Conservation (phyloP, 495 filamentous ascomycete species). For the Neurospora sp. region DNA sequence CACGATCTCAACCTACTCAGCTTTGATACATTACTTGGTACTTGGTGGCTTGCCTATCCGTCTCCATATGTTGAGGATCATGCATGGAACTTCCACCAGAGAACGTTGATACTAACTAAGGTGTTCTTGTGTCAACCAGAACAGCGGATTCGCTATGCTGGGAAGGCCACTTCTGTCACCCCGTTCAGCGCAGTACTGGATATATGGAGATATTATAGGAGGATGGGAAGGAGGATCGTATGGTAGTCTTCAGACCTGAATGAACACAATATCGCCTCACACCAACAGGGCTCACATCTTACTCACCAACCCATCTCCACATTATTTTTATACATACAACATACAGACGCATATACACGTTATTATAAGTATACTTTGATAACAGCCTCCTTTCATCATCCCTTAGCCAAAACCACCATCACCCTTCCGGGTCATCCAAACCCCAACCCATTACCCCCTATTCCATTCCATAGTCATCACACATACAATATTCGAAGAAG, state of each 20-base stretch:
- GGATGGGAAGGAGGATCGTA: neutral
- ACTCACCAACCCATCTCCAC: neutral
- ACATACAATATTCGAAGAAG: neutral
- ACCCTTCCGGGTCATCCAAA: neutral
- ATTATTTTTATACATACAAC: neutral
- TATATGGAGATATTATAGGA: neutral
- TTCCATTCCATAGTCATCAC: neutral
- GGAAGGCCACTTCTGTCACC: neutral
- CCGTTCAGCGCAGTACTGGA: neutral
- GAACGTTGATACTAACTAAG: neutral
- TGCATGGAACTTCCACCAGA: neutral
- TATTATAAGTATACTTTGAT: neutral
- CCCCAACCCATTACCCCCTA: neutral
- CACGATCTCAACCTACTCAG: neutral
- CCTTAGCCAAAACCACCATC: neutral
- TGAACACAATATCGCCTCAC: neutral
- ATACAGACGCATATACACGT: neutral
- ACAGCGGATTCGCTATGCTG: neutral
- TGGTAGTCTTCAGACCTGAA: neutral
- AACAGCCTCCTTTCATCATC: neutral
- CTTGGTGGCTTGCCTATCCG: neutral
- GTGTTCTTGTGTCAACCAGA: neutral
- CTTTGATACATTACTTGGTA: neutral
- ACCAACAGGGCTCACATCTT: neutral
- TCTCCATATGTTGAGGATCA: neutral